phyloP scores from a whole-genome alignment of 1,284 basidiomycete species.

The Gymnopus androsaceus region DNA sequence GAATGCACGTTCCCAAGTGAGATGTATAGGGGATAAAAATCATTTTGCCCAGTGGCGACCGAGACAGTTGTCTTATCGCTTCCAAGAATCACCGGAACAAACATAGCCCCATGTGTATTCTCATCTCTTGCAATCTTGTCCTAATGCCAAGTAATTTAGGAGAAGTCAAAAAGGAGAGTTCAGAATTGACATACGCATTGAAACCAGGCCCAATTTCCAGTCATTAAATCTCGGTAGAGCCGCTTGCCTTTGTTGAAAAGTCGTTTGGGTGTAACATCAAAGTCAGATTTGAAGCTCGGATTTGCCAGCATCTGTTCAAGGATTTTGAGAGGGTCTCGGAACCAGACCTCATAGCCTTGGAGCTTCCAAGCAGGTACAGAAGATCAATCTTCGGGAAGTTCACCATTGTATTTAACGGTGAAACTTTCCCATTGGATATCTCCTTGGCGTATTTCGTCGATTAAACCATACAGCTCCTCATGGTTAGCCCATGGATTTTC shows the following conservation, averaged over 20 bases:
- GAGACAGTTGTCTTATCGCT: no score
- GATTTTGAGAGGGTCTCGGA: conserved; percentile 19
- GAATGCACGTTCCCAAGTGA: no score
- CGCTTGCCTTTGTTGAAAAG: conserved; percentile 16
- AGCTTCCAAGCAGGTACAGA: conserved; percentile 23
- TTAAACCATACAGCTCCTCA: conserved; percentile 19
- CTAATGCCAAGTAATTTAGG: no score
- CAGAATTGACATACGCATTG: conserved; percentile 19
- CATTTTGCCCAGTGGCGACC: no score
- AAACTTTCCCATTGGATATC: conserved; percentile 27
- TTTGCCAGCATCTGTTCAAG: conserved; percentile 25
- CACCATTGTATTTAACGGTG: conserved; percentile 17
- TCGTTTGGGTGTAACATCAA: conserved; percentile 22
- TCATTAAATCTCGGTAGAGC: conserved; percentile 20
- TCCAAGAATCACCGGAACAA: no score
- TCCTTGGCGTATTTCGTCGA: conserved; percentile 24
- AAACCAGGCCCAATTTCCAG: conserved; percentile 22
- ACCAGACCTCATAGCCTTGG: conserved; percentile 22
- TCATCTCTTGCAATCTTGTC: no score
- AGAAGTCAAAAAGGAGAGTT: background rate
- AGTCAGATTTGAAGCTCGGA: conserved; percentile 24
- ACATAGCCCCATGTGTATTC: no score
- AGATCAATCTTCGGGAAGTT: background rate
- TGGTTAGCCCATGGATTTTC: conserved; percentile 6
- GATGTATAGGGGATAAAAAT: no score